Conservation (phyloP, 2,329 filamentous ascomycete genomes). For the Penicillium expansum region DNA sequence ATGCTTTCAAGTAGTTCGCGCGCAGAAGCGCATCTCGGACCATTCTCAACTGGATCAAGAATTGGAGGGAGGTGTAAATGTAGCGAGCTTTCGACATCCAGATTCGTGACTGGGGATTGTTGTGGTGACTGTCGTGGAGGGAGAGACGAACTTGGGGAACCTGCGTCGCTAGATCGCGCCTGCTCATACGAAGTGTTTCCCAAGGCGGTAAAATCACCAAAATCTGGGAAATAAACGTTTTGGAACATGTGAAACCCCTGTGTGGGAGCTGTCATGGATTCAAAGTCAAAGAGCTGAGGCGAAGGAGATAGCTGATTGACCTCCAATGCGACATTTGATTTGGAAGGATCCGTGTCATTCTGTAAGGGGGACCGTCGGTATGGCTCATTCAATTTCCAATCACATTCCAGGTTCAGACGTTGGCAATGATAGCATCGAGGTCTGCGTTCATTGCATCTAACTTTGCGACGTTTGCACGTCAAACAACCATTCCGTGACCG, state of each 20-base stretch:
- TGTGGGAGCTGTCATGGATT: not conserved
- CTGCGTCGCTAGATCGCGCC: not conserved
- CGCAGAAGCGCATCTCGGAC: not conserved
- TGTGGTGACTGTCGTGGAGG: not conserved
- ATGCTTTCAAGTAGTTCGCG: not conserved
- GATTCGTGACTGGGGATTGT: not conserved
- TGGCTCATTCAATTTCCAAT: not conserved
- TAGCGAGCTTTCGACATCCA: not conserved
- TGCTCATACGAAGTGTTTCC: not conserved
- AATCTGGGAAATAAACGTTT: not conserved
- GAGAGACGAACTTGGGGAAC: not conserved
- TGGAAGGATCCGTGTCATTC: not conserved
- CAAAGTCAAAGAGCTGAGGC: not conserved
- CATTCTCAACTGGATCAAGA: not conserved
- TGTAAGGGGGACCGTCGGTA: not conserved
- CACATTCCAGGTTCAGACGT: not conserved
- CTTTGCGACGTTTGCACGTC: not conserved
- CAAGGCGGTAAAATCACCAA: not conserved
- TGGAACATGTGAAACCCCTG: not conserved
- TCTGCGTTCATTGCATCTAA: not conserved
- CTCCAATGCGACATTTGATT: not conserved
- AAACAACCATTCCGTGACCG: not conserved
- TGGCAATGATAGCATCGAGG: slow-evolving; percentile 1
- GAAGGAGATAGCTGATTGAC: not conserved
- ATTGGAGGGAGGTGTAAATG: not conserved